Evolutionary conservation across 176 grass and related monocot genomes (phyloP).

Genomic region (Oryza officinalis): DNA sequence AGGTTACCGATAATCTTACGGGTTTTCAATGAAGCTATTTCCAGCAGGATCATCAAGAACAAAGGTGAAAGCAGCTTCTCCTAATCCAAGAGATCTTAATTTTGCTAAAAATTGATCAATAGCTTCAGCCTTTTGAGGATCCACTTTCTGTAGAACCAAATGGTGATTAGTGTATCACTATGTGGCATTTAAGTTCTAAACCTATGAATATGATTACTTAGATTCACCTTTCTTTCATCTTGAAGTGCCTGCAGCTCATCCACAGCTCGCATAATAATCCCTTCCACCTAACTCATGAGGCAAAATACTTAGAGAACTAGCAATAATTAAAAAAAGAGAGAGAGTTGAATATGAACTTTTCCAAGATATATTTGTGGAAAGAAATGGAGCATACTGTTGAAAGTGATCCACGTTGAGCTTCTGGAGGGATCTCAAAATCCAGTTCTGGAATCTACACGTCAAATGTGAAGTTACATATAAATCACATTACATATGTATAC

Average conservation of each 20-base stretch:
- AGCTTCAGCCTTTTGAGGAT: conserved; percentile 84
- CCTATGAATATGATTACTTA: background rate
- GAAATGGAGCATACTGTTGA: conserved; percentile 61
- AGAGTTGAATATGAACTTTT: conserved; percentile 10
- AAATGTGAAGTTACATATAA: conserved; percentile 37
- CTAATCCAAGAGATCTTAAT: conserved; percentile 68
- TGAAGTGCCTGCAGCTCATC: conserved; percentile 80
- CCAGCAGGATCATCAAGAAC: conserved; percentile 91
- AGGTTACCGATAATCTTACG: conserved; percentile 49
- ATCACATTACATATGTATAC: background rate
- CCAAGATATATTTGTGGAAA: background rate
- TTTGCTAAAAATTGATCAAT: conserved; percentile 89
- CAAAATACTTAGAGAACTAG: conserved; percentile 2
- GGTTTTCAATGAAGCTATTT: conserved; percentile 96
- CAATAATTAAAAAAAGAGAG: background rate
- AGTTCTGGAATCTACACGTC: conserved; percentile 75
- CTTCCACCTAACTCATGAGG: conserved; percentile 67
- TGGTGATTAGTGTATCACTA: background rate
- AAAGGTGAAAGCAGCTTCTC: conserved; percentile 74
- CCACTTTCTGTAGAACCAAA: conserved; percentile 75
- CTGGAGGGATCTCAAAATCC: conserved; percentile 94
- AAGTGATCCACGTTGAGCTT: conserved; percentile 86
- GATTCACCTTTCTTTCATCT: conserved; percentile 86
- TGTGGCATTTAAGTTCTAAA: conserved; percentile 8
- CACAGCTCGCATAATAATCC: conserved; percentile 70